Conservation (phyloP, 495 filamentous ascomycete species). For the Annulohypoxylon nitens region DNA sequence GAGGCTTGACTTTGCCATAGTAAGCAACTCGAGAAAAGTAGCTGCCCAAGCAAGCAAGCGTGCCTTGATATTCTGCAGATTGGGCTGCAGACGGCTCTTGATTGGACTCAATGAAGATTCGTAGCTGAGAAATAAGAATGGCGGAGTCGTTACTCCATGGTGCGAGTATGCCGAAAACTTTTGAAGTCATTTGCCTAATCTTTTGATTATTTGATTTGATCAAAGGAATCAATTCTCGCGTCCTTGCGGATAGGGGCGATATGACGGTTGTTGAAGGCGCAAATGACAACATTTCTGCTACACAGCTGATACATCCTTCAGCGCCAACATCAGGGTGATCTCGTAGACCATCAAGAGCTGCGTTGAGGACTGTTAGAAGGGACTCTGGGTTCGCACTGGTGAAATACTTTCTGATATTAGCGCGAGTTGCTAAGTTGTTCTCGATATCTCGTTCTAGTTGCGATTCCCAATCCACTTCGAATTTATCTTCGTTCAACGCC, state of each 20-base stretch:
- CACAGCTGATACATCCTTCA: constrained; percentile 69
- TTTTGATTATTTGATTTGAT: constrained; percentile 77
- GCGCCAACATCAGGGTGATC: constrained; percentile 45
- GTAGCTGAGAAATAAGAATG: constrained; percentile 33
- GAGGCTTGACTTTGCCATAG: constrained; percentile 32
- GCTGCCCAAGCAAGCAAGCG: constrained; percentile 44
- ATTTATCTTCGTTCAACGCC: constrained; percentile 71
- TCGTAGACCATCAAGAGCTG: constrained; percentile 47
- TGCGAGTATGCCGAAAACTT: constrained; percentile 81
- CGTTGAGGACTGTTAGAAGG: constrained; percentile 49
- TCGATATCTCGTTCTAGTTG: constrained; percentile 77
- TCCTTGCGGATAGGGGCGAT: constrained; percentile 60
- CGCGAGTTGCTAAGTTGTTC: constrained; percentile 71
- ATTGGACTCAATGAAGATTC: constrained; percentile 33
- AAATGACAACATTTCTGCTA: constrained; percentile 77
- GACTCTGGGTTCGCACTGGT: constrained; percentile 42
- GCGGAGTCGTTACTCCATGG: constrained; percentile 42
- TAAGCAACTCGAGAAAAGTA: constrained; percentile 47
- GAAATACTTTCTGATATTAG: constrained; percentile 65
- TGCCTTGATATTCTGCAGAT: constrained; percentile 50
- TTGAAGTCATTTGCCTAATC: constrained; percentile 72
- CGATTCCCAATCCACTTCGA: constrained; percentile 88
- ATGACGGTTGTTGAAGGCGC: constrained; percentile 65
- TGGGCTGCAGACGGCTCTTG: constrained; percentile 44
- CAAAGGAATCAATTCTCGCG: constrained; percentile 65